Evolutionary conservation across 2,329 filamentous ascomycete genomes (phyloP), one percentile per base, ranked within the genome.

Genomic region (Fragosphaeria purpurea): DNA sequence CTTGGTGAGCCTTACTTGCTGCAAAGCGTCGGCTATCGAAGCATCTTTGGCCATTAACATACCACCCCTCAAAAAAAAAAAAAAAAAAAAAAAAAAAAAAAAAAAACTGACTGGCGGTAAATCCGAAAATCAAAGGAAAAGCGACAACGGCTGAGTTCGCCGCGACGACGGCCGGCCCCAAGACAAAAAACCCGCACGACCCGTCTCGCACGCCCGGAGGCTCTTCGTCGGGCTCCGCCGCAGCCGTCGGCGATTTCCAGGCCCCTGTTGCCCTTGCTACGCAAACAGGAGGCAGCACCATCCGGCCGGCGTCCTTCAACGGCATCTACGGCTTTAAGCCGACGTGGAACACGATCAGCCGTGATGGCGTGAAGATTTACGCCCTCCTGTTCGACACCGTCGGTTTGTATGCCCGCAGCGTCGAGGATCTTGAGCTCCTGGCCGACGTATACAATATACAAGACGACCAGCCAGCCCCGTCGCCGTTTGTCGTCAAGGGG

Each of bases 91-190:
- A 22, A 22, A 22, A 22, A 22, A 22, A 22, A 22, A 22, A 22
- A 22, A 22, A 22, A 22, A 22, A 22, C 22, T 22, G 22, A 22
- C 22, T 22, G 22, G 22, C 22, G 22, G 22, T 22, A 22, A 22
- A 22, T 22, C 22, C 22, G 22, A 22, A 22, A 22, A 22, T 22
- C 22, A 22, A 22, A 63, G 72, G 73, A 31, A 77, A 81, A 58
- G 79, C 76, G 1, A 77, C 74, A 0, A 85, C 81, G 0, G 82
- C 82, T 0, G 80, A 85, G 58, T 84, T 85, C 56, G 79, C 81
- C 0, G 73, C 76, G 3, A 78, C 72, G 0, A 70, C 69, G 1
- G 62, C 68, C 11, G 80, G 80, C 0, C 70, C 74, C 1, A 69
- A 69, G 47, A 81, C 79, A 1, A 60, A 63, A 4, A 86, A 86